Evolutionary conservation across 306 rosid genomes (phyloP).

Genomic region (Ceratonia siliqua): DNA sequence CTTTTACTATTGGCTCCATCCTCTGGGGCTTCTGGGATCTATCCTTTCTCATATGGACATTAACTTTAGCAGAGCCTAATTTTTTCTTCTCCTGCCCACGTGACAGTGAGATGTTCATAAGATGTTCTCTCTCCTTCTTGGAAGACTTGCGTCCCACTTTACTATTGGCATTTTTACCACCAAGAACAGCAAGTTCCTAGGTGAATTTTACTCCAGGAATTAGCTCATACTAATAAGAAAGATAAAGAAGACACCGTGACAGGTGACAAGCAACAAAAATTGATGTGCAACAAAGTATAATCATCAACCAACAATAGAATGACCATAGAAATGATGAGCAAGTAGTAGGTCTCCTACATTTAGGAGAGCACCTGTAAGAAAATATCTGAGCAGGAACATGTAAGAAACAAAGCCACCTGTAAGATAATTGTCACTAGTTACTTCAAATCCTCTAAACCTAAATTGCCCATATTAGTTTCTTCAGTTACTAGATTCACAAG

Average conservation of each 20-base stretch:
- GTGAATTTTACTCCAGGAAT: slow-evolving; percentile 12
- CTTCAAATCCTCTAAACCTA: not conserved
- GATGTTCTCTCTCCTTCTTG: slow-evolving; percentile 78
- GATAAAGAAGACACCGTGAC: slow-evolving; percentile 9
- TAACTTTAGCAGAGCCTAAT: slow-evolving; percentile 53
- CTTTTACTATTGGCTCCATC: slow-evolving; percentile 83
- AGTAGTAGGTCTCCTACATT: not conserved
- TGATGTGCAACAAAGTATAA: slow-evolving; percentile 10
- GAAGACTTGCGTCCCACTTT: slow-evolving; percentile 74
- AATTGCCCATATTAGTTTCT: not conserved
- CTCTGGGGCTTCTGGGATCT: slow-evolving; percentile 62
- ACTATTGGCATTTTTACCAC: slow-evolving; percentile 63
- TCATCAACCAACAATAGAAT: not conserved
- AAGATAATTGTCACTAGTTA: not conserved
- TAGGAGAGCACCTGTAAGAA: too few relatives aligned
- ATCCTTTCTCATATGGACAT: slow-evolving; percentile 56
- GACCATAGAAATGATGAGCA: not conserved
- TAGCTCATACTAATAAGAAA: slow-evolving; percentile 25
- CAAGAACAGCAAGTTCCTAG: slow-evolving; percentile 86
- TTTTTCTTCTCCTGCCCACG: slow-evolving; percentile 67
- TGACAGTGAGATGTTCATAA: slow-evolving; percentile 43
- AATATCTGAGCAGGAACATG: not conserved
- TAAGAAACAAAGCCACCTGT: not conserved
- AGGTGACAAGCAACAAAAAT: slow-evolving; percentile 15
- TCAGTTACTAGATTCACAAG: not conserved